Evolutionary conservation across 2,329 filamentous ascomycete genomes (phyloP).

Genomic region (Ascochyta rabiei): DNA sequence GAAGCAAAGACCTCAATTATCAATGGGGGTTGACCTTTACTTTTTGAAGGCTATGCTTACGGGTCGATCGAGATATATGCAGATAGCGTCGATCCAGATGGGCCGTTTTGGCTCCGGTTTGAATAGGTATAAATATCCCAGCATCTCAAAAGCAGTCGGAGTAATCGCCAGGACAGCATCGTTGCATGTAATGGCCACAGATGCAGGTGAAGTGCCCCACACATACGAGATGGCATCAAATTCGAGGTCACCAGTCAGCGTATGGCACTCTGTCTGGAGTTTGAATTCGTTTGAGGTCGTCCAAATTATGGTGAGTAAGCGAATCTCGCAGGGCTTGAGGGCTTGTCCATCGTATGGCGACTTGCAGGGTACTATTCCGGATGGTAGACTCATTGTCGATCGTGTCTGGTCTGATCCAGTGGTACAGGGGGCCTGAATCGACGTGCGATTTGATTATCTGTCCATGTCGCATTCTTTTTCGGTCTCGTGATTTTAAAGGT

Average conservation of each 20-base stretch:
- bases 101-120: not conserved
- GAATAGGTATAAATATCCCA: not conserved
- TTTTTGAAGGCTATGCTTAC: too few relatives aligned
- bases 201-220: slow-evolving; percentile 6
- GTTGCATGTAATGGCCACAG: slow-evolving; percentile 3
- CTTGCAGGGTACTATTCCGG: not conserved
- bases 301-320: not conserved
- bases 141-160: slow-evolving; percentile 2
- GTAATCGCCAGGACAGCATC: not conserved
- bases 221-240: slow-evolving; percentile 13
- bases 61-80: too few relatives aligned
- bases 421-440: too few relatives aligned
- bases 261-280: not conserved
- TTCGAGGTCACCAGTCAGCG: not conserved
- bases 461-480: too few relatives aligned
- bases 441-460: too few relatives aligned
- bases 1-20: too few relatives aligned
- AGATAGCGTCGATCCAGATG: slow-evolving; percentile 10
- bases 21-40: too few relatives aligned
- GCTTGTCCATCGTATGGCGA: not conserved
- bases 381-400: too few relatives aligned
- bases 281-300: not conserved
- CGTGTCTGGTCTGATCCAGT: too few relatives aligned
- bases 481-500: too few relatives aligned
- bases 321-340: not conserved